Conservation (phyloP, 768 basidiomycete genomes). For the Neoboletus subvelutipes region DNA sequence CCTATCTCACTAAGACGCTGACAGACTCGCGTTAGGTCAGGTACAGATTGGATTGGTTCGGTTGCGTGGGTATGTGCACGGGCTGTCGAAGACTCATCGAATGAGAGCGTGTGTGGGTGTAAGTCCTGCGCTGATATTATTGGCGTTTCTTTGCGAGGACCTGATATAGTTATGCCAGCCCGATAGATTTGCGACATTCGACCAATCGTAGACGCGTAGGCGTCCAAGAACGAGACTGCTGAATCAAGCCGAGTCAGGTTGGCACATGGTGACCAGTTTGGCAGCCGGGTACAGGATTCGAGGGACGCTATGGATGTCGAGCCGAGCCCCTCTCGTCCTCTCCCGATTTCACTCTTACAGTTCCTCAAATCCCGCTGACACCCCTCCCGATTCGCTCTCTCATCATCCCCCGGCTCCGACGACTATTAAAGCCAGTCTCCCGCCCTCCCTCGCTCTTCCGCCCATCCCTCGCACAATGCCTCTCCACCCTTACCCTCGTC, state of each 20-base stretch:
- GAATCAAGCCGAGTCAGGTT: conserved; percentile 45
- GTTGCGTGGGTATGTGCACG: neutral
- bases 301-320: conserved; percentile 29
- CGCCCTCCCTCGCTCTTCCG: conserved; percentile 22
- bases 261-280: conserved; percentile 39
- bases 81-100: neutral
- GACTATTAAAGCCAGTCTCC: conserved; percentile 37
- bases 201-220: conserved; percentile 19
- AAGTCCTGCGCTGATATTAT: conserved; percentile 16
- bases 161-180: conserved; percentile 20
- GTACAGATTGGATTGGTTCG: conserved; percentile 9
- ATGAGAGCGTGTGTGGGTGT: conserved; percentile 4
- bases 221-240: conserved; percentile 23
- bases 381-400: conserved; percentile 31
- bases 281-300: conserved; percentile 33
- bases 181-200: conserved; percentile 22
- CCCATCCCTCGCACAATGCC: conserved; percentile 41
- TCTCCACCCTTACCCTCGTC: conserved; percentile 37
- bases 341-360: conserved; percentile 27
- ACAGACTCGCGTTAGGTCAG: conserved; percentile 3
- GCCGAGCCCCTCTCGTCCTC: conserved; percentile 47
- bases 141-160: conserved; percentile 18
- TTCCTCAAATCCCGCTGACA: conserved; percentile 26
- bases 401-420: conserved; percentile 33
- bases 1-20: neutral